Conservation (phyloP, 768 basidiomycete genomes). For the Hericium erinaceus region DNA sequence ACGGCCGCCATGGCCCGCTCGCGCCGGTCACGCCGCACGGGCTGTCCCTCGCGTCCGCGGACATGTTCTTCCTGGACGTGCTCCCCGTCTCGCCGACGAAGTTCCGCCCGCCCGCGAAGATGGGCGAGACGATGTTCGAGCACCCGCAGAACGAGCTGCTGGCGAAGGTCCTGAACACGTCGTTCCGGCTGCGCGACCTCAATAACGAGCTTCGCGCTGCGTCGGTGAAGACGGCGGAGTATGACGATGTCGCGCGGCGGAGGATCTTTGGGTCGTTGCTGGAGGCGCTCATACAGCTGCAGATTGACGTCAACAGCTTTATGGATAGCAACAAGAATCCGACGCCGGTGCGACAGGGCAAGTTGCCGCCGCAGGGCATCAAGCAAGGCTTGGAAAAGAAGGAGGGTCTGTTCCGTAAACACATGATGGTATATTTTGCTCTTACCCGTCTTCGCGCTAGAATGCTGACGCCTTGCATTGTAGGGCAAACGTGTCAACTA, state of each 20-base stretch:
- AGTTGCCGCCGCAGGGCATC: constrained; percentile 84
- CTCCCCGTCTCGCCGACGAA: constrained; percentile 89
- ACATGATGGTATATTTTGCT: constrained; percentile 83
- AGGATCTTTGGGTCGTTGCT: constrained; percentile 60
- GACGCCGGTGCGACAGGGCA: constrained; percentile 72
- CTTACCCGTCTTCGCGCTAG: constrained; percentile 1
- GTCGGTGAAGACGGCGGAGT: constrained; percentile 44
- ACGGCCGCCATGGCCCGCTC: constrained; percentile 86
- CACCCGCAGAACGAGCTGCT: constrained; percentile 93
- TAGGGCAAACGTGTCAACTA: constrained; percentile 99
- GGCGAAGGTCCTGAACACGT: constrained; percentile 68
- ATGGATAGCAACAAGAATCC: constrained; percentile 97
- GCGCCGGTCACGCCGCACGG: constrained; percentile 49
- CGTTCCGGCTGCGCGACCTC: constrained; percentile 70
- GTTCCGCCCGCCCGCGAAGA: constrained; percentile 86
- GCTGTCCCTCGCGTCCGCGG: constrained; percentile 67
- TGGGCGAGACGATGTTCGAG: constrained; percentile 91
- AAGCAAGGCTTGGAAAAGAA: constrained; percentile 99
- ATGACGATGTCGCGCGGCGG: constrained; percentile 41
- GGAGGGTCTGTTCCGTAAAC: constrained; percentile 93
- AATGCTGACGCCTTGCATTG: neutral
- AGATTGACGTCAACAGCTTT: constrained; percentile 92
- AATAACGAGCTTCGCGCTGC: constrained; percentile 56
- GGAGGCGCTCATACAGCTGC: constrained; percentile 80
- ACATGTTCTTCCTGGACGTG: constrained; percentile 96